Evolutionary conservation across 768 basidiomycete genomes (phyloP).

Genomic region (Podaxis sp.): DNA sequence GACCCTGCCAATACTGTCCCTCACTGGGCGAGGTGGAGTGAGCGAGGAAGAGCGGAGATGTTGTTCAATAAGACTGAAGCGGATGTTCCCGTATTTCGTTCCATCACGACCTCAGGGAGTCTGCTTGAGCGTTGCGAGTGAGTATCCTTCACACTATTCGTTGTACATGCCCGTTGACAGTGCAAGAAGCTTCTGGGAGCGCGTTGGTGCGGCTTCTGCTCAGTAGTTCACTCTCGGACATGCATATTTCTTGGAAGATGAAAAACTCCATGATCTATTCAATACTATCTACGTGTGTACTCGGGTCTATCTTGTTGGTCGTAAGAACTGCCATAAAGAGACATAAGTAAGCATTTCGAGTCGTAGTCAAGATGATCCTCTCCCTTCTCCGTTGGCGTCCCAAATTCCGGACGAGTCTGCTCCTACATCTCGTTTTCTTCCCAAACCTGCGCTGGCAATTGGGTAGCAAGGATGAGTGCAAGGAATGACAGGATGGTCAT

Average conservation of each 20-base stretch:
- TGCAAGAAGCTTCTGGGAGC: conserved; percentile 6
- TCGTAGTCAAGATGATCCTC: neutral
- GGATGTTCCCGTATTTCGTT: conserved; percentile 20
- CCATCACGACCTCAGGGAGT: neutral
- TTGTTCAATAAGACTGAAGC: conserved; percentile 40
- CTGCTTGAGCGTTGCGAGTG: conserved; percentile 11
- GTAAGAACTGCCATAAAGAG: neutral
- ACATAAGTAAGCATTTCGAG: neutral
- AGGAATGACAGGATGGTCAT: conserved; percentile 31
- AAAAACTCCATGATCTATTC: neutral
- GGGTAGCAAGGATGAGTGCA: conserved; percentile 29
- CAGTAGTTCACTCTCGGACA: neutral
- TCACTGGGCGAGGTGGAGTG: conserved; percentile 29
- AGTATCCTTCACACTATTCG: neutral
- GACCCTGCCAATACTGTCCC: conserved; percentile 33
- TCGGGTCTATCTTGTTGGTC: neutral
- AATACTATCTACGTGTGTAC: neutral
- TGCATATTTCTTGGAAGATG: neutral
- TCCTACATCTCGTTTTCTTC: conserved; percentile 20
- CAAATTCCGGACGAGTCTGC: neutral
- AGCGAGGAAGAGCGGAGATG: conserved; percentile 34
- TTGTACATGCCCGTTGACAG: neutral
- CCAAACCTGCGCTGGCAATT: conserved; percentile 38
- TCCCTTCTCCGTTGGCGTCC: neutral
- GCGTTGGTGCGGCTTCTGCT: neutral